phyloP scores from a whole-genome alignment of 176 grass and related monocot species.

The Cenchrus americanus region DNA sequence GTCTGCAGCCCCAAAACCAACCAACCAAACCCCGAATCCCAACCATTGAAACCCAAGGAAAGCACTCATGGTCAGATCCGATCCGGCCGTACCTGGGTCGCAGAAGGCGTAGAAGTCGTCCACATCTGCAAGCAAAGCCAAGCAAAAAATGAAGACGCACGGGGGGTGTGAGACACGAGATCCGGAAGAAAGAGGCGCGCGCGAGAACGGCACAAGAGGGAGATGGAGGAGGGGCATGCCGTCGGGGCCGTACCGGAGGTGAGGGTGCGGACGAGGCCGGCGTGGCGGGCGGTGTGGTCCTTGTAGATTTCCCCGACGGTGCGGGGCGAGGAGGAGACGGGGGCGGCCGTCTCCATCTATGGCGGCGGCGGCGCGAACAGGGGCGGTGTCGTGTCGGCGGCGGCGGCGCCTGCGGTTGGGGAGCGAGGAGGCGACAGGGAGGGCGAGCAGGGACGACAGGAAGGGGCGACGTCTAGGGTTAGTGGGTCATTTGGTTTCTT shows the following conservation, averaged over 20 bases:
- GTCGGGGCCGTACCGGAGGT: slow-evolving; percentile 53
- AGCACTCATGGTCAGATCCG: slow-evolving; percentile 13
- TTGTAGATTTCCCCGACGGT: slow-evolving; percentile 66
- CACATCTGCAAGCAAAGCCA: slow-evolving; percentile 50
- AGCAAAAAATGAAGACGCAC: neutral
- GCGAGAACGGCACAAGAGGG: neutral
- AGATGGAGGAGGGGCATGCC: neutral
- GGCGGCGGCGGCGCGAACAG: neutral
- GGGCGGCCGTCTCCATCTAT: slow-evolving; percentile 37
- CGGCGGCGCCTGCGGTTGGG: slow-evolving; percentile 18
- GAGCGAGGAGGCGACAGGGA: too few species aligned
- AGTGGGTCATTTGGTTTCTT: too few species aligned
- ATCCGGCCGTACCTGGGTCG: slow-evolving; percentile 51
- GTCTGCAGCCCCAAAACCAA: slow-evolving; percentile 21
- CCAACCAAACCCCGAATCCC: neutral
- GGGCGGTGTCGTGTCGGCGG: neutral
- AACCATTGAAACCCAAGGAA: neutral
- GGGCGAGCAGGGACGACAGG: too few species aligned
- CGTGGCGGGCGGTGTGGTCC: slow-evolving; percentile 59
- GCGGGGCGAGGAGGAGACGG: slow-evolving; percentile 45
- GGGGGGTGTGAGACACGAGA: neutral
- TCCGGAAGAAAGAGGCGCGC: neutral
- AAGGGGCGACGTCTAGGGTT: too few species aligned
- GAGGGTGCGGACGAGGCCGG: slow-evolving; percentile 62
- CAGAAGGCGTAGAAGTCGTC: slow-evolving; percentile 59